These are phyloP conservation scores for Globisporangium irregulare DNA, from an alignment of 352 stramenopile species.

Conservation along the genomic window DNA sequence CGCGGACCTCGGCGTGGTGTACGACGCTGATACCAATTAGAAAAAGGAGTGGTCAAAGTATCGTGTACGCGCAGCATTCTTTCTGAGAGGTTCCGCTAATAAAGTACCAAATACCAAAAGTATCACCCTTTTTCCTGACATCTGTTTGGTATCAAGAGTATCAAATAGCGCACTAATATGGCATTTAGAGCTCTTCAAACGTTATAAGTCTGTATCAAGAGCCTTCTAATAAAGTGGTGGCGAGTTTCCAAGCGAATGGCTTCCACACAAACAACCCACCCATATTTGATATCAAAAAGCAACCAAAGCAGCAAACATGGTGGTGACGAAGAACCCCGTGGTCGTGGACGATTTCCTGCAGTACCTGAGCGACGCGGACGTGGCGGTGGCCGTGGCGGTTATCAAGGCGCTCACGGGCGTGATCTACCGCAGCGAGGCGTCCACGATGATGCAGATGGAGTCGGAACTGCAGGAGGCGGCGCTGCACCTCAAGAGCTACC, in stretches of 20 bases:
- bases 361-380: constrained; percentile 70
- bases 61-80: background rate
- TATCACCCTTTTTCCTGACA: background rate
- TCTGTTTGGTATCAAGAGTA: background rate
- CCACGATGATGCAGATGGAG: constrained; percentile 96
- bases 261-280: constrained; percentile 68
- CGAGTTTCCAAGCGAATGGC: background rate
- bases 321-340: constrained; percentile 17
- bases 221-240: background rate
- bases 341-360: constrained; percentile 74
- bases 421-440: constrained; percentile 87
- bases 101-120: background rate
- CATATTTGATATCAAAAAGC: background rate
- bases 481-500: constrained; percentile 60
- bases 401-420: constrained; percentile 93
- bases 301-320: constrained; percentile 1
- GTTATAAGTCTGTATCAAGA: background rate
- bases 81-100: background rate
- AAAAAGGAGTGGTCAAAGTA: background rate
- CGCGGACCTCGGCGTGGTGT: constrained; percentile 52
- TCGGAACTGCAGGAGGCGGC: constrained; percentile 88
- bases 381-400: constrained; percentile 90
- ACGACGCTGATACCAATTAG: constrained; percentile 33
- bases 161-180: background rate
- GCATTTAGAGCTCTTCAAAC: background rate